Base-by-base conservation (phyloP, 768 basidiomycete genomes). In the Serendipita vermifera region DNA sequence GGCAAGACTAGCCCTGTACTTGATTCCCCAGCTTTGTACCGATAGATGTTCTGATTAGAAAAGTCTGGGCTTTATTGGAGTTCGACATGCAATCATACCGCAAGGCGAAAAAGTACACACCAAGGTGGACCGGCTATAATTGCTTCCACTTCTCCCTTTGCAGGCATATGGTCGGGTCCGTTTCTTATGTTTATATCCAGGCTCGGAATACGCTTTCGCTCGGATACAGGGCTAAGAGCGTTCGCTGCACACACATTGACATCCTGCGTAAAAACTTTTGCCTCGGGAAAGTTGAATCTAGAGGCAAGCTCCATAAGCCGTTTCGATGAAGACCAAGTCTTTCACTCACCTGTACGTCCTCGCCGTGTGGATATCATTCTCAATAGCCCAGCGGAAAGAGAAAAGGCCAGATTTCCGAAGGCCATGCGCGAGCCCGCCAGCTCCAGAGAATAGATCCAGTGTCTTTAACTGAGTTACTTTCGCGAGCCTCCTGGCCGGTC, bases 151-250 rank as follows among this genome's bases (percentile, higher is more conserved):
- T 7, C 20, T 15, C 27, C 20, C 7, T 20, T 20, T 26, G 46
- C 9, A 20, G 46, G 46, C 46, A 51, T 51, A 26, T 51, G 46
- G n/a, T n/a, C n/a, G n/a, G n/a, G n/a, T n/a, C n/a, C n/a, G n/a
- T 9, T n/a, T 15, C n/a, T 15, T 9, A 13, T 15, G 9, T 11
- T 20, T 4, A 29, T 51, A 29, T 51, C 46, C 5, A 51, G 46
- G 22, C 46, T 51, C 22, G 11, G 20, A 7, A 51, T 29, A 9
- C 11, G 9, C 4, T 20, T 20, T 22, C 46, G 17, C 5, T 20
- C 46, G 5, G 5, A 7, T 5, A 20, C 46, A n/a, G n/a, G 22
- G 9, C 29, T 20, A 4, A 51, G 22, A 20, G 46, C 46, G n/a
- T 51, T 51, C 11, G 11, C 9, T 4, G 29, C 46, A 26, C 46